Evolutionary conservation across 768 basidiomycete species (phyloP).

Genomic region (Lactarius pseudohatsudake): DNA sequence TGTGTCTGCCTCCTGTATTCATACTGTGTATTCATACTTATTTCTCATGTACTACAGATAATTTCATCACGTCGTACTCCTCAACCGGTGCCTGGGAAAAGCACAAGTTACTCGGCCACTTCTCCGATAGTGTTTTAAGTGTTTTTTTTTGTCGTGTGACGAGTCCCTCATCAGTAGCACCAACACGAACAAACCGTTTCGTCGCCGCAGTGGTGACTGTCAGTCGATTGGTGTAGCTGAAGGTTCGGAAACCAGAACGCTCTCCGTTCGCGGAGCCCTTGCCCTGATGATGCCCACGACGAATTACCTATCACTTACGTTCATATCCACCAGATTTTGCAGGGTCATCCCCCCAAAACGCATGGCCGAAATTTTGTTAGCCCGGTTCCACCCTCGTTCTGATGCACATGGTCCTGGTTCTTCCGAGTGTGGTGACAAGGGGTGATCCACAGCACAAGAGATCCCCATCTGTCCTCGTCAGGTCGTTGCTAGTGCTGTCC

Average conservation of each 20-base stretch:
- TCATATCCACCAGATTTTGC: constrained; percentile 7
- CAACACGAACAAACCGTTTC: not conserved
- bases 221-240: not conserved
- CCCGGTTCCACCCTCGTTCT: constrained; percentile 12
- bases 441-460: constrained; percentile 1
- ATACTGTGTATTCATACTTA: constrained; percentile 3
- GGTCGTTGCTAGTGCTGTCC: constrained; percentile 2
- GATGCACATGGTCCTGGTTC: not conserved
- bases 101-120: not conserved
- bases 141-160: not conserved
- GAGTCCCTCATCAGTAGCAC: not conserved
- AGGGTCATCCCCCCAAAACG: constrained; percentile 10
- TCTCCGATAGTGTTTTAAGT: not conserved
- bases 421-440: constrained; percentile 3
- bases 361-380: not conserved
- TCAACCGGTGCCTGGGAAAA: constrained; percentile 17
- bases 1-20: not conserved
- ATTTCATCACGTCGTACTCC: not conserved
- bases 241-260: not conserved
- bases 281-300: constrained; percentile 6
- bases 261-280: constrained; percentile 3
- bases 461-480: not conserved
- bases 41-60: constrained; percentile 11
- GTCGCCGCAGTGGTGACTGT: not conserved
- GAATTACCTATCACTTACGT: constrained; percentile 13